Evolutionary conservation across 75 land plant species (phyloP).

Genomic region (Picea glauca): DNA sequence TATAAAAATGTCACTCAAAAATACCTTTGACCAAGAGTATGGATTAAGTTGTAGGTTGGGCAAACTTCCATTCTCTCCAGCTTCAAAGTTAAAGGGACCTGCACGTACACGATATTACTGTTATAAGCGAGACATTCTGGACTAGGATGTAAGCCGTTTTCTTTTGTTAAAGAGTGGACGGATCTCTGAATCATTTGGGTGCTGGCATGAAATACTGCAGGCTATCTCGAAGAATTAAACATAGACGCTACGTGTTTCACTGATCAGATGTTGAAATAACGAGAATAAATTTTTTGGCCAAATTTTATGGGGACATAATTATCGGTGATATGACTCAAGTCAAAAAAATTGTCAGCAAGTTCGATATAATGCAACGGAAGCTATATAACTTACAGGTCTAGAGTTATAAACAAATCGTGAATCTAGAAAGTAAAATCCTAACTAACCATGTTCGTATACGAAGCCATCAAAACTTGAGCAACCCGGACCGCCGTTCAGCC

Average conservation of each 20-base stretch:
- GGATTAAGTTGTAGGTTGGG: conserved; percentile 73
- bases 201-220: conserved; percentile 1
- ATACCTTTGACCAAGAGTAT: conserved; percentile 92
- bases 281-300: no score
- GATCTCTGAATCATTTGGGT: not conserved
- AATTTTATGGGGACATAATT: not conserved
- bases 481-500: conserved; percentile 98
- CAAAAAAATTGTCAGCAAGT: not conserved
- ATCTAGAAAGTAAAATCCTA: not conserved
- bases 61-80: conserved; percentile 21
- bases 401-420: not conserved
- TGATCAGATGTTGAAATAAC: not conserved
- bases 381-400: not conserved
- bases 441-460: conserved; percentile 66
- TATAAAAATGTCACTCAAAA: not conserved
- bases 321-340: not conserved
- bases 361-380: not conserved
- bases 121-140: not conserved
- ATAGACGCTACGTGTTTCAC: not conserved
- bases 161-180: not conserved
- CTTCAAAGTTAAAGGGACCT: conserved; percentile 86
- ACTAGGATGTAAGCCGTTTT: not conserved
- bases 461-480: conserved; percentile 98
- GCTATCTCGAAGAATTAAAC: not conserved
- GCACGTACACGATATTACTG: conserved; percentile 2